These are phyloP conservation scores for Boehmeria nivea DNA, from an alignment of 306 rosid genomes.

Conservation along the genomic window DNA sequence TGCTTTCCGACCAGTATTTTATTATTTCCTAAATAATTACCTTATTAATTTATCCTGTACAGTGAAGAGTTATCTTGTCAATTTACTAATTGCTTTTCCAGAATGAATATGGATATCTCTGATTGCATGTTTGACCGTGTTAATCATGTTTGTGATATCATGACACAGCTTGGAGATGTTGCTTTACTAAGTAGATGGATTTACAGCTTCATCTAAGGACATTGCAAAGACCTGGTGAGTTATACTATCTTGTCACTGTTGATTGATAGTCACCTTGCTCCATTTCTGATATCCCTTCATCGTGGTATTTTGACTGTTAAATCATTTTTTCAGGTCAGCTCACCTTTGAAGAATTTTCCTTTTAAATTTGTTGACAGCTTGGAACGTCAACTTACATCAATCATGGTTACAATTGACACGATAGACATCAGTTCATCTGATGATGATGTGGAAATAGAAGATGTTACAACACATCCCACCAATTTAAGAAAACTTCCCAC, in stretches of 20 bases:
- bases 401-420: conserved; percentile 31
- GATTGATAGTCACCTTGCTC: conserved; percentile 9
- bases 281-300: conserved; percentile 11
- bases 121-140: conserved; percentile 40
- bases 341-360: conserved; percentile 30
- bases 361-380: conserved; percentile 29
- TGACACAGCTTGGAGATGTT: conserved; percentile 32
- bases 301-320: background rate
- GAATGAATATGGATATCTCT: conserved; percentile 23
- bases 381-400: conserved; percentile 23
- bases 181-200: conserved; percentile 37
- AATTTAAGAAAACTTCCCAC: conserved; percentile 48
- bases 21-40: too few relatives aligned
- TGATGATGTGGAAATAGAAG: conserved; percentile 63
- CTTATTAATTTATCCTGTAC: too few relatives aligned
- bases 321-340: conserved; percentile 38
- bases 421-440: conserved; percentile 85
- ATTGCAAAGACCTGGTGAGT: conserved; percentile 31
- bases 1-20: background rate
- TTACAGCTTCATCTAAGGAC: conserved; percentile 35
- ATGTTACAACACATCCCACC: conserved; percentile 19
- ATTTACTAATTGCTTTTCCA: conserved; percentile 2
- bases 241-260: background rate
- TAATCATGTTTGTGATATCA: conserved; percentile 28
- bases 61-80: background rate